These are phyloP conservation scores for Tetrapisispora taiwanensis DNA, from an alignment of 805 yeast species.

Conservation along the genomic window DNA sequence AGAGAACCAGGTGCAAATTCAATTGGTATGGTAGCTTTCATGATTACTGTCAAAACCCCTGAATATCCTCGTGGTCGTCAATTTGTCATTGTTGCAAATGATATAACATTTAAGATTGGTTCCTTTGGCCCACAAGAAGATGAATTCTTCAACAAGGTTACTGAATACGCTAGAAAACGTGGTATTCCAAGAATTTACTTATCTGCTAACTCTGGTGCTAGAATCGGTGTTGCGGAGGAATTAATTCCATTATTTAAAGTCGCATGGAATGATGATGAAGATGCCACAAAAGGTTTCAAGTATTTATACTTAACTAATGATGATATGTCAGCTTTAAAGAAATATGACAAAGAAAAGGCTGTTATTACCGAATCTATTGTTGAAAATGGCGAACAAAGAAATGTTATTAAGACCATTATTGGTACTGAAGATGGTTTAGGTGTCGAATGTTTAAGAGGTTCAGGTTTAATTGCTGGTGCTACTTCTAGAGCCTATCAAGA, in stretches of 20 bases:
- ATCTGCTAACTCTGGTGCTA: conserved; percentile 98
- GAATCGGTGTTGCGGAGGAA: conserved; percentile 97
- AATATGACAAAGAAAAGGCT: conserved; percentile 48
- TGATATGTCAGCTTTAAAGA: conserved; percentile 46
- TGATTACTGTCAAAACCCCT: conserved; percentile 82
- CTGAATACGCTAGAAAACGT: conserved; percentile 78
- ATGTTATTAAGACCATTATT: conserved; percentile 71
- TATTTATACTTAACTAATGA: conserved; percentile 76
- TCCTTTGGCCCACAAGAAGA: conserved; percentile 98
- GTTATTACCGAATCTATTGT: conserved; percentile 71
- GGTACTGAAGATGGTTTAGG: conserved; percentile 97
- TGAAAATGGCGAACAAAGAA: conserved; percentile 76
- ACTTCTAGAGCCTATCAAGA: conserved; percentile 96
- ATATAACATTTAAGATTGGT: conserved; percentile 95
- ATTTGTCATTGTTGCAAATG: conserved; percentile 88
- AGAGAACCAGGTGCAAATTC: conserved; percentile 95
- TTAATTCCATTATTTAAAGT: conserved; percentile 80
- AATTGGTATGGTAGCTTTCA: conserved; percentile 97
- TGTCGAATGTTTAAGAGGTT: conserved; percentile 96
- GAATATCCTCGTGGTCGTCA: conserved; percentile 96
- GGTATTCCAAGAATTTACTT: conserved; percentile 94
- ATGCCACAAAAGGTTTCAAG: conserved; percentile 79
- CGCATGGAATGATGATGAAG: conserved; percentile 75
- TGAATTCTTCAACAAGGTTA: conserved; percentile 80
- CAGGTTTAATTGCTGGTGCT: conserved; percentile 98